Base-by-base conservation (phyloP, 305 asterid genomes). In the Fraxinus xanthoxyloides region DNA sequence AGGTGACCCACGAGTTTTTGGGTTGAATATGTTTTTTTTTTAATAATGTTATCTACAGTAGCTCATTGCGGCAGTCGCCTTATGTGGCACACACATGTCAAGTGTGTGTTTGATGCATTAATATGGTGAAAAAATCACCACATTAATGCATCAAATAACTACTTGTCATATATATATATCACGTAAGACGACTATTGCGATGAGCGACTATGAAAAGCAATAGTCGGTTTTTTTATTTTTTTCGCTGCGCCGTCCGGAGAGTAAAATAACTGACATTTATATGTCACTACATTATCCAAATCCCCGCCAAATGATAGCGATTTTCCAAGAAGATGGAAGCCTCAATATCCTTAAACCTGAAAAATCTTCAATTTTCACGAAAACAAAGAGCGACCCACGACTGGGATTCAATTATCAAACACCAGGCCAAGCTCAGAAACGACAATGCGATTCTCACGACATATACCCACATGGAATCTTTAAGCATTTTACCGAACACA, bases 381-480 rank as follows among this genome's bases (percentile, higher is more conserved):
- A 61, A 61, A 61, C 70, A 61, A 23, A 61, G 70, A 21, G 31
- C 77, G 63, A 54, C 74, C 72, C 70, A 70, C 48, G 82, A 87
- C 19, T 85, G 88, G 90, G 79, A 78, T 81, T 78, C 82, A 34
- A 23, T 79, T 46, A 79, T 87, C 80, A 81, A 75, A 46, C 85
- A 36, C 63, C 85, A 80, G 15, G 83, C 84, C 69, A 80, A 61
- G 81, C 84, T 80, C 35, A 81, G 69, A 84, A 84, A 85, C 34
- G 86, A 85, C 73, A 72, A 28, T 23, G 86, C 83, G 48, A 80
- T 87, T 19, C 89, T 87, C 81, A 40, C 43, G 5, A 80, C 86
- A 26, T 77, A 80, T 76, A 24, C 85, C 85, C 81, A 79, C 4
- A 87, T 87, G 89, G 85, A 85, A 82, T 72, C 83, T 70, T 61